Evolutionary conservation across 2,329 filamentous ascomycete species (phyloP), one percentile per base, ranked within the genome.

Genomic region (Fusarium longipes): DNA sequence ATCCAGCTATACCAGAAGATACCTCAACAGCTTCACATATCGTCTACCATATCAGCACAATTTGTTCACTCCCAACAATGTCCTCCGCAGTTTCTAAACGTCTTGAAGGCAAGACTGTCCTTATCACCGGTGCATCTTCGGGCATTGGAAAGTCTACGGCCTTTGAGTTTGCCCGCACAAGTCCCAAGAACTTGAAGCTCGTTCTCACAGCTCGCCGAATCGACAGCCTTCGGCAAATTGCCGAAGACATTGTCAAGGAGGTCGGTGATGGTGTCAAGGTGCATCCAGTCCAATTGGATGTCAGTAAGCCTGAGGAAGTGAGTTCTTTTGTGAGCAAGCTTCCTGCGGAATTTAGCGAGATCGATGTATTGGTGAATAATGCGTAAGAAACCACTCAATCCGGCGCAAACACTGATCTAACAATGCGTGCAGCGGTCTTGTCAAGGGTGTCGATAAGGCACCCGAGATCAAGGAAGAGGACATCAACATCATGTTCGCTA

Each of bases 351-450:
- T 98, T 93, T 80, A 88, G 86, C 76, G 88, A 93, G 24, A 90
- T 98, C 57, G 87, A 97, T 77, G 86, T 98, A 2, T 80, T 99
- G 59, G 93, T 99, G 10, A 99, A 99, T 81, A 98, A 97, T 83
- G 95, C 95, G 93, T 96, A 79, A 78, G 91, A 84, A 2, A 8
- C 3, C 3, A 6, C 2, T 2, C 0, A 5, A 2, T 6, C 1
- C 15, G 0, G 2, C 8, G 6, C 1, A 12, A 7, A 0, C 0
- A 1, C 3, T 3, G 2, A 3, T 1, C 52, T 67, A 7, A 67
- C 22, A 3, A 3, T 3, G 4, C 15, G 2, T 14, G 20, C 65
- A 96, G 93, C 39, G 94, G 94, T 44, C 86, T 97, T 20, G 94
- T 97, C 58, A 95, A 92, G 78, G 94, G 93, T 68, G 87, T 97